Evolutionary conservation across 345 rosid species (phyloP), one percentile per base, ranked within the genome.

Genomic region (Ailanthus altissimus): DNA sequence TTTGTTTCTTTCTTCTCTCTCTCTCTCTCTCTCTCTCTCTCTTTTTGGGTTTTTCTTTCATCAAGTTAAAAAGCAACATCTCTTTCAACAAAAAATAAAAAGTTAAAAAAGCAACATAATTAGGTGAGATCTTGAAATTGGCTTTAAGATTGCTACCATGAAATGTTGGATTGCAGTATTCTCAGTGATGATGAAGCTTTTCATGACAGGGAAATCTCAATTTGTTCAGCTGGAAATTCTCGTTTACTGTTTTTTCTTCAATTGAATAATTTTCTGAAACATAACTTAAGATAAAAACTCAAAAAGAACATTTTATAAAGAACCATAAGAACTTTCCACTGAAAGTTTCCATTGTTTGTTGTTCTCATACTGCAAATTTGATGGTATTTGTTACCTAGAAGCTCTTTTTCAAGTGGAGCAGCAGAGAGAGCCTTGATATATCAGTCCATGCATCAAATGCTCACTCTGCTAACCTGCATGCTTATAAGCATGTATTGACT

Each of bases 341-440:
- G 56, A 32, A 70, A 18, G 40, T 46, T 67, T 3, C 23, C 25
- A 32, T 32, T 32, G 38, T 46, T 26, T 4, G 2, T 20, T 47
- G 32, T 73, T 5, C 50, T 63, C 38, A 8, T 62, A n/a, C 21
- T 73, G 23, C 50, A n/a, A 61, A 59, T 73, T 73, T 11, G 76
- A 74, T 40, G 26, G 58, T 6, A 72, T 12, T 53, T 60, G 20
- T 65, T 25, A 8, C 78, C 18, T 23, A 1, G 50, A 51, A 54
- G 64, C 53, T 16, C 53, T 42, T 51, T 75, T 36, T 36, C 43
- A 64, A 53, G 62, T 75, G 40, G 63, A 53, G 40, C 12, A 51
- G 61, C 36, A 16, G 40, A 65, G 53, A 43, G 50, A 38, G 72
- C 72, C 25, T 2, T 25, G 25, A 53, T 28, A 54, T 15, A 32